A percentile compares a stretch with the other conserved stretches of the same genome.
These are phyloP conservation scores for Yarrowia sp. DNA, from an alignment of 805 yeast species.

Conservation along the genomic window DNA sequence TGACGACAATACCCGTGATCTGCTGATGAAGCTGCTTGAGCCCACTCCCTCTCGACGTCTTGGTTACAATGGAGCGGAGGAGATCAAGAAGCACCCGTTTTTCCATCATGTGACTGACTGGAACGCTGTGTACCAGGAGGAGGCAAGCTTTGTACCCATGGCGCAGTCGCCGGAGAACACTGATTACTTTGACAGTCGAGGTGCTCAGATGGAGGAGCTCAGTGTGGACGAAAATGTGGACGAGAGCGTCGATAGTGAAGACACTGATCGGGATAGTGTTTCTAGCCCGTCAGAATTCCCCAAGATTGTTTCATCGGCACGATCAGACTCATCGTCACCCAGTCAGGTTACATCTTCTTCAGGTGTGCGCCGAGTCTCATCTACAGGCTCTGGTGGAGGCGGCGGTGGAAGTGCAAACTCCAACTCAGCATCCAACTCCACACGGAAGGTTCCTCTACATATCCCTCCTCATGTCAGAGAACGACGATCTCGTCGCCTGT, in stretches of 20 bases:
- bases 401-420: slow-evolving; percentile 1
- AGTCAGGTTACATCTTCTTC: slow-evolving; percentile 1
- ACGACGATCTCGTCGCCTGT: slow-evolving; percentile 68
- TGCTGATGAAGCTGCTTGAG: slow-evolving; percentile 67
- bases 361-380: slow-evolving; percentile 18
- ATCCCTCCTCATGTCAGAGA: slow-evolving; percentile 66
- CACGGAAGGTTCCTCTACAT: slow-evolving; percentile 53
- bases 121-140: slow-evolving; percentile 74
- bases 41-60: slow-evolving; percentile 71
- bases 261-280: slow-evolving; percentile 43
- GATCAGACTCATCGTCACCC: slow-evolving; percentile 12
- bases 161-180: slow-evolving; percentile 84
- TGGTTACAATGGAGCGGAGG: slow-evolving; percentile 77
- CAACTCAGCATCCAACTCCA: slow-evolving; percentile 1
- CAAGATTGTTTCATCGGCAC: slow-evolving; percentile 12
- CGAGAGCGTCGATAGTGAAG: slow-evolving; percentile 48
- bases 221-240: slow-evolving; percentile 40
- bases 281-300: slow-evolving; percentile 25
- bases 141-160: slow-evolving; percentile 80
- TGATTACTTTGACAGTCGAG: slow-evolving; percentile 89
- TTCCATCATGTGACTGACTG: slow-evolving; percentile 71
- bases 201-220: slow-evolving; percentile 75
- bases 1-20: slow-evolving; percentile 74
- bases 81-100: slow-evolving; percentile 80
- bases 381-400: slow-evolving; percentile 10